Base-by-base conservation (phyloP, 2,329 filamentous ascomycete species). In the Raffaelea deltoideospora region DNA sequence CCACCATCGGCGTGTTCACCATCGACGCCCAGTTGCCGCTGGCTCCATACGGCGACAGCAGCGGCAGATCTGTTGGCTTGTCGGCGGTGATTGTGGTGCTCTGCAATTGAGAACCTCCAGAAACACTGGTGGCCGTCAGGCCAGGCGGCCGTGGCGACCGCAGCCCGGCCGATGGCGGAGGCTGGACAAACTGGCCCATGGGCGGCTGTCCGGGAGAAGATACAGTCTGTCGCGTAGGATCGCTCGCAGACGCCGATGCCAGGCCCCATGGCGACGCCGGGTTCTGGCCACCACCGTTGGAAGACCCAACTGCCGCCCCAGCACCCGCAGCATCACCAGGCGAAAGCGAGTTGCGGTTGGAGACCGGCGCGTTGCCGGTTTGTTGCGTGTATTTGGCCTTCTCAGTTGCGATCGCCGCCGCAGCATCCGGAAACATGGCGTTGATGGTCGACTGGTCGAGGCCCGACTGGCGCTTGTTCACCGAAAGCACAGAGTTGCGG, bases 11-110 rank as follows among this genome's bases (percentile, higher is more conserved):
- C 3, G 90, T 98, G 61, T 94, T 96, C 45, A 92, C 79, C 82
- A 95, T 93, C 9, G 90, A 96, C 19, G 90, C 90, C 90, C 90
- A 98, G 64, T 90, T 96, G 39, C 84, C 85, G 54, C 85, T 85
- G 36, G 79, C 67, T 43, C 72, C 76, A 43, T 79, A 88, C 0
- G 90, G 90, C 15, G 90, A 96, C 40, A 98, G 65, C 44, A 94
- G 60, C 3, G 87, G 85, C 50, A 93, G 67, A 39, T 88, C 85
- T n/a, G 62, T 54, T 35, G 74, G 69, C 46, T 74, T 76, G 34
- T 92, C 82, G 18, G 72, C 72, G 43, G 71, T 80, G 26, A 94
- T 67, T 1, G 82, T 90, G 11, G 86, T 93, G 48, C 61, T 93
- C 58, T 94, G 87, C 35, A 92, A 76, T 48, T 79, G 79, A n/a